Evolutionary conservation across 176 grass and related monocot genomes (phyloP).

Genomic region (Chloris gayana): DNA sequence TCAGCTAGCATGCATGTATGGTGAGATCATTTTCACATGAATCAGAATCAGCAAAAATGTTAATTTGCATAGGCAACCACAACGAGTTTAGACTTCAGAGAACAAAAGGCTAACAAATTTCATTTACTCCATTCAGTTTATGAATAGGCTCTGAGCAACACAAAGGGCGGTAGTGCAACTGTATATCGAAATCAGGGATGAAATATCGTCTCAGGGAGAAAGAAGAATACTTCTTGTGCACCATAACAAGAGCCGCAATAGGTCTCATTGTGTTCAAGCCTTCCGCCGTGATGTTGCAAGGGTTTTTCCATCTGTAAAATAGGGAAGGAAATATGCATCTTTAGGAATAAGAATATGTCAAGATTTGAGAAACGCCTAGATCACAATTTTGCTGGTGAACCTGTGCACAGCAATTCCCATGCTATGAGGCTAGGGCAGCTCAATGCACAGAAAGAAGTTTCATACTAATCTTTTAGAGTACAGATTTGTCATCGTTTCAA

Average conservation of each 20-base stretch:
- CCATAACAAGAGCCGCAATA: constrained; percentile 98
- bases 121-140: not conserved
- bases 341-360: constrained; percentile 25
- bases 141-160: constrained; percentile 6
- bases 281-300: constrained; percentile 90
- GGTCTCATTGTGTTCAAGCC: constrained; percentile 99
- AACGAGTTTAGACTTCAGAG: not conserved
- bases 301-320: constrained; percentile 81
- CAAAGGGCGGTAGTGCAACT: constrained; percentile 7
- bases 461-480: constrained; percentile 6
- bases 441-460: constrained; percentile 7
- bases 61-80: not conserved
- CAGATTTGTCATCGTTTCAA: constrained; percentile 9
- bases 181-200: constrained; percentile 10
- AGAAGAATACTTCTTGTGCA: constrained; percentile 75
- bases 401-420: constrained; percentile 14
- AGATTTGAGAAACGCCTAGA: constrained; percentile 26
- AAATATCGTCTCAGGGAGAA: constrained; percentile 24
- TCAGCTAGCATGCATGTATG: not conserved
- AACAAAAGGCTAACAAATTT: constrained; percentile 12
- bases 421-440: constrained; percentile 28
- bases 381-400: not conserved
- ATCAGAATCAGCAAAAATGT: not conserved
- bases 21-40: constrained; percentile 24
- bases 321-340: constrained; percentile 21